Evolutionary conservation across 371 early-diverging fungal genomes (phyloP).

Genomic region (Mortierella sp.): DNA sequence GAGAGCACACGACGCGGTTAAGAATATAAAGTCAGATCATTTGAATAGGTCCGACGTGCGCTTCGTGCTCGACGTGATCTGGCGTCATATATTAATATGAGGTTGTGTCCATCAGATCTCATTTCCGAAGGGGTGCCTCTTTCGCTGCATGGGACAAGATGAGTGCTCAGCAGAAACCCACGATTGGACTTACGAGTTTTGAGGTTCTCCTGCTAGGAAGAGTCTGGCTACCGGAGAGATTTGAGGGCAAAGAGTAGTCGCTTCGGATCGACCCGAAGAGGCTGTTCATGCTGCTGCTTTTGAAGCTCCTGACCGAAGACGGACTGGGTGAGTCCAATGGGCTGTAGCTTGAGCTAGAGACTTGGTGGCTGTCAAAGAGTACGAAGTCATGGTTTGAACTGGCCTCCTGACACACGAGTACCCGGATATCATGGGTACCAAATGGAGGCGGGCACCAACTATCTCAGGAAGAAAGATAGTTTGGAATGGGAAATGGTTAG

Average conservation of each 20-base stretch:
- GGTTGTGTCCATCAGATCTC: too few relatives aligned
- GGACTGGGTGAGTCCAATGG: conserved; percentile 37
- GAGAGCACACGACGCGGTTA: neutral
- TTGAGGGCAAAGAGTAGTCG: conserved; percentile 36
- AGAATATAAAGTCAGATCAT: conserved; percentile 4
- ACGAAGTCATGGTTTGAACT: conserved; percentile 54
- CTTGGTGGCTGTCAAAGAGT: conserved; percentile 52
- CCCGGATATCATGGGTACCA: conserved; percentile 54
- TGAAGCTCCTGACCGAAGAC: conserved; percentile 45
- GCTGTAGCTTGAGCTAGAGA: conserved; percentile 20
- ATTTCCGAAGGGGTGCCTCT: too few relatives aligned
- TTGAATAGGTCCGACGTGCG: neutral
- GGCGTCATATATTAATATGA: conserved; percentile 23
- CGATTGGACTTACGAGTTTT: conserved; percentile 25
- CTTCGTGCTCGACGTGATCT: conserved; percentile 14
- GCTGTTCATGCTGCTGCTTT: conserved; percentile 47
- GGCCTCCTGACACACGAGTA: conserved; percentile 58
- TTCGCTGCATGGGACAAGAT: too few relatives aligned
- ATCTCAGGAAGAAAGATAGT: neutral
- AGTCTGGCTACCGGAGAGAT: conserved; percentile 39
- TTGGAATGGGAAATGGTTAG: neutral
- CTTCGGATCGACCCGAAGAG: conserved; percentile 43
- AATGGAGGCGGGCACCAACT: conserved; percentile 57
- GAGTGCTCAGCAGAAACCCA: neutral
- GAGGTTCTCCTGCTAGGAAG: conserved; percentile 24